Conservation (phyloP, 345 rosid species). For the Populus ilicifolia region DNA sequence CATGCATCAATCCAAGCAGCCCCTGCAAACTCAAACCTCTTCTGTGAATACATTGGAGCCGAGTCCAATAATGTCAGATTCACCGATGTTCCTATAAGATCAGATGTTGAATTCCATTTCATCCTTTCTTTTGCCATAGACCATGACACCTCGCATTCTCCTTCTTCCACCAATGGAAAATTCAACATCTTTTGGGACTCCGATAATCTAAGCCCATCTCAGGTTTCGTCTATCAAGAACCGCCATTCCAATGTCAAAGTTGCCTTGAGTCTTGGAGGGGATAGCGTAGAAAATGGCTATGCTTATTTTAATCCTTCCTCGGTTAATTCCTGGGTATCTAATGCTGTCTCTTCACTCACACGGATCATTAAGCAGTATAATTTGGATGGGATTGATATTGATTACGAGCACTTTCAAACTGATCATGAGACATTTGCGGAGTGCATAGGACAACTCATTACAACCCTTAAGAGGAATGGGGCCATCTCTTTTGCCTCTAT, state of each 20-base stretch:
- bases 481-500: conserved; percentile 15
- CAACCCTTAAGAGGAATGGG: conserved; percentile 2
- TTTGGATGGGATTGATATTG: conserved; percentile 15
- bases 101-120: not conserved
- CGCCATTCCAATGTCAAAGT: conserved; percentile 8
- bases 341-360: conserved; percentile 16
- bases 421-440: conserved; percentile 4
- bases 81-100: not conserved
- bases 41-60: conserved; percentile 1
- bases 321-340: conserved; percentile 4
- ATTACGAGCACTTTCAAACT: conserved; percentile 13
- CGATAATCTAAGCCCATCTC: not conserved
- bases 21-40: not conserved
- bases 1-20: not conserved
- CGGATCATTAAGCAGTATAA: conserved; percentile 2
- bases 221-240: conserved; percentile 6
- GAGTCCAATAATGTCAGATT: conserved; percentile 4
- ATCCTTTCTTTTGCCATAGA: conserved; percentile 12
- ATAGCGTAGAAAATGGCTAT: not conserved
- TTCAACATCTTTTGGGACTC: conserved; percentile 15
- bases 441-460: conserved; percentile 7
- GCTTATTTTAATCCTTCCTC: conserved; percentile 12
- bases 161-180: conserved; percentile 14
- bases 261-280: conserved; percentile 8
- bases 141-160: not conserved